Base-by-base conservation (phyloP, 352 stramenopile genomes). In the Phytophthora podocarpi region DNA sequence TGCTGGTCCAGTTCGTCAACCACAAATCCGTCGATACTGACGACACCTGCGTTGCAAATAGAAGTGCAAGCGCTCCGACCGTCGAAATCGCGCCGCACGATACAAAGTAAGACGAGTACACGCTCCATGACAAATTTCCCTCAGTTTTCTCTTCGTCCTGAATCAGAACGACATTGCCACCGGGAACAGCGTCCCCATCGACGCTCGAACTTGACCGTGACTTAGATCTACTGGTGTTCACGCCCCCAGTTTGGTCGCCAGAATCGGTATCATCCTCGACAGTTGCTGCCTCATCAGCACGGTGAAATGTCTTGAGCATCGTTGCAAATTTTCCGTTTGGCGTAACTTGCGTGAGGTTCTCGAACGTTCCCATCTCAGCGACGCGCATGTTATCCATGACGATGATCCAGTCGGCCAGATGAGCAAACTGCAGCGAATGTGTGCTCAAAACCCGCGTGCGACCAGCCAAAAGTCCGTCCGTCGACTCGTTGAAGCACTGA, bases 351-450 rank as follows among this genome's bases (percentile, higher is more conserved):
- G 67, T 80, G 6, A 91, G 43, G 5, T 88, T 70, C 7, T 82
- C 35, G 49, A 82, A 89, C 12, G 79, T 85, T 5, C 82, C 82
- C 67, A 85, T 86, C 40, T 91, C 73, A 18, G 70, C 76, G 5
- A 87, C 76, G 2, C 63, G 70, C 75, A 85, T 85, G 18, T 85
- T 76, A 36, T 88, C 76, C 77, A 91, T 88, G 5, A 91, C 79
- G 28, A 91, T 83, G 41, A 91, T 86, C 80, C 80, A 89, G 30
- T 91, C 71, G 0, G 82, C 78, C 0, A 64, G 43, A 13, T 76
- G 70, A 9, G 76, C 78, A 49, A 88, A 85, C 39, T 87, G 68
- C 2, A 90, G 49, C 13, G 76, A 73, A 27, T 86, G 75, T 0
- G 74, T 86, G 28, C 70, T 78, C 4, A 91, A 40, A 31, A 91